These are phyloP conservation scores for Condylostoma magnum DNA, from an alignment of 169 alveolate genomes.

Conservation along the genomic window DNA sequence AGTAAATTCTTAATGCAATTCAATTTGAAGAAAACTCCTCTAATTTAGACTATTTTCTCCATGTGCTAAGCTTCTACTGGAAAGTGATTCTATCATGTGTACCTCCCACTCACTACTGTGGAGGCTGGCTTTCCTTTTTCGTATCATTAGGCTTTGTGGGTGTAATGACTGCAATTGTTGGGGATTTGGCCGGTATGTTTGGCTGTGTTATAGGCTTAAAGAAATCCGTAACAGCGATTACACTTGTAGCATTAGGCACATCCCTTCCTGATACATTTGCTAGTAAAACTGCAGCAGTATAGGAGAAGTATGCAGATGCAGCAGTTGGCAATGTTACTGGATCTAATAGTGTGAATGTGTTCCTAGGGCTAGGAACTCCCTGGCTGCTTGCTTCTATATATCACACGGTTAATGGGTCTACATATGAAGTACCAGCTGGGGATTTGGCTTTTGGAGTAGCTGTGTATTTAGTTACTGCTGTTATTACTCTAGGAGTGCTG, in stretches of 20 bases:
- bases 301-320: conserved; percentile 47
- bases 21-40: too few species aligned
- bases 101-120: conserved; percentile 47
- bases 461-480: conserved; percentile 22
- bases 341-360: conserved; percentile 45
- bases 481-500: not conserved
- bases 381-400: conserved; percentile 51
- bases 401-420: conserved; percentile 5
- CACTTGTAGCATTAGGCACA: conserved; percentile 52
- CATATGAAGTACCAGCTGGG: conserved; percentile 22
- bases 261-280: conserved; percentile 52
- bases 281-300: conserved; percentile 38
- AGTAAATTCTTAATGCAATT: too few species aligned
- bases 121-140: conserved; percentile 53
- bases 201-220: conserved; percentile 46
- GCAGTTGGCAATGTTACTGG: conserved; percentile 50
- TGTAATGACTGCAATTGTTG: conserved; percentile 36
- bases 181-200: conserved; percentile 50
- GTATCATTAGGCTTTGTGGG: conserved; percentile 33
- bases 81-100: conserved; percentile 40
- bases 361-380: conserved; percentile 53
- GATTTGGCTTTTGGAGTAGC: conserved; percentile 23
- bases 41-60: conserved; percentile 41
- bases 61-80: conserved; percentile 49
- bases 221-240: conserved; percentile 39